phyloP scores from a whole-genome alignment of 106 monocot genomes.

The Xerophyta viscosa region DNA sequence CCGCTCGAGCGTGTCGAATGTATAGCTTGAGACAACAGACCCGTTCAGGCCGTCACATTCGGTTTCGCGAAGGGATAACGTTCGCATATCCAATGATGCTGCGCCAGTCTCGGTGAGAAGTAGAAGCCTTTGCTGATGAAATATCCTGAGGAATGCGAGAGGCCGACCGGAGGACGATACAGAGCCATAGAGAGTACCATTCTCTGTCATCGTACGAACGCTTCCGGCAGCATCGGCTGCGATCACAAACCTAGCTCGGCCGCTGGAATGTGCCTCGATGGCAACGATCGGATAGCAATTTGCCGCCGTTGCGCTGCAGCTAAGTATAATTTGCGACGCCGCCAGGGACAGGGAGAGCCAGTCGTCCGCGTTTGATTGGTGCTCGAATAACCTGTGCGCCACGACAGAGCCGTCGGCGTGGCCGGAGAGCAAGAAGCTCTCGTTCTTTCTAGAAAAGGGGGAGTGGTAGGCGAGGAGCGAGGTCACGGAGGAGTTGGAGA shows the following conservation, averaged over 20 bases:
- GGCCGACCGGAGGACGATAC: conserved; percentile 40
- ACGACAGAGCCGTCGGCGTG: conserved; percentile 74
- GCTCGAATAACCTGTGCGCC: conserved; percentile 47
- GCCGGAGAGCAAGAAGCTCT: conserved; percentile 65
- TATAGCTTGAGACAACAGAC: conserved; percentile 39
- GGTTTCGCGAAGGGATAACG: conserved; percentile 61
- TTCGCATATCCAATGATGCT: conserved; percentile 73
- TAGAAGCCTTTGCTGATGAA: conserved; percentile 32
- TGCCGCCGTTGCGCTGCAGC: conserved; percentile 21
- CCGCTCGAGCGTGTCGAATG: conserved; percentile 65
- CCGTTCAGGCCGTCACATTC: conserved; percentile 89
- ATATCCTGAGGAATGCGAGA: conserved; percentile 60
- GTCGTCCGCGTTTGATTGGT: conserved; percentile 47
- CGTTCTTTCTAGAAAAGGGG: conserved; percentile 38
- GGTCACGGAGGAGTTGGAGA: conserved; percentile 57
- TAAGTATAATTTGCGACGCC: no score
- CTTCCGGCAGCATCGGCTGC: conserved; percentile 53
- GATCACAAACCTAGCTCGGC: conserved; percentile 48
- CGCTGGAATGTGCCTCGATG: conserved; percentile 53
- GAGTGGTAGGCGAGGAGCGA: conserved; percentile 51
- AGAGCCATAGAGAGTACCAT: conserved; percentile 66
- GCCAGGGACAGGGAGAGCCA: conserved; percentile 41
- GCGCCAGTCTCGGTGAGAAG: conserved; percentile 83
- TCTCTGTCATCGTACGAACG: conserved; percentile 74
- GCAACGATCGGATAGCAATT: conserved; percentile 32